Conservation (phyloP, 2,329 filamentous ascomycete species). For the Penicillium sp. region DNA sequence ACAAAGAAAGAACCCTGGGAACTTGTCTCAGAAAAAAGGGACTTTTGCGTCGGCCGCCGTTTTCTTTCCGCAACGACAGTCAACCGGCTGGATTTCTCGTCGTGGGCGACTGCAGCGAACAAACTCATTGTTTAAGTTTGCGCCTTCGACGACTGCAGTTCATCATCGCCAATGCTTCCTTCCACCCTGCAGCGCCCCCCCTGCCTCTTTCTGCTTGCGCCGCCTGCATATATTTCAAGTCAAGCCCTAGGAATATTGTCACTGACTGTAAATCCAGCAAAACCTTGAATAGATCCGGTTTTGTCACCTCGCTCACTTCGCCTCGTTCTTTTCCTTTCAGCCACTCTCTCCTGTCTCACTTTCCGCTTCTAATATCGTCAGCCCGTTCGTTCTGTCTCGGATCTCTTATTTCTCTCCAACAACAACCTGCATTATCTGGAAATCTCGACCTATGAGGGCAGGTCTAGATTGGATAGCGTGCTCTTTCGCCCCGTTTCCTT, state of each 20-base stretch:
- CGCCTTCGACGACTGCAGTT: slow-evolving; percentile 22
- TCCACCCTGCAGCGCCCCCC: slow-evolving; percentile 25
- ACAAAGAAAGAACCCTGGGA: slow-evolving; percentile 14
- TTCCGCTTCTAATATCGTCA: slow-evolving; percentile 13
- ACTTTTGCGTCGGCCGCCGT: slow-evolving; percentile 17
- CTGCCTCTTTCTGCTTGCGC: slow-evolving; percentile 18
- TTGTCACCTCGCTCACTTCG: slow-evolving; percentile 15
- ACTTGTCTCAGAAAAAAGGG: slow-evolving; percentile 22
- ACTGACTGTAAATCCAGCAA: slow-evolving; percentile 20
- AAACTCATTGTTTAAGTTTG: slow-evolving; percentile 38
- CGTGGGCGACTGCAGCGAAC: slow-evolving; percentile 35
- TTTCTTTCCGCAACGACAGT: slow-evolving; percentile 15
- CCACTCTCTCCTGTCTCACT: slow-evolving; percentile 15
- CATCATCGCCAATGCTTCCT: slow-evolving; percentile 21
- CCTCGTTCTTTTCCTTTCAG: slow-evolving; percentile 20
- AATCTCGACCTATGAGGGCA: slow-evolving; percentile 35
- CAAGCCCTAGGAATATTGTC: slow-evolving; percentile 14
- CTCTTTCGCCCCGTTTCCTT: slow-evolving; percentile 13
- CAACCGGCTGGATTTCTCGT: slow-evolving; percentile 7
- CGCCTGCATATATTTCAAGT: slow-evolving; percentile 20
- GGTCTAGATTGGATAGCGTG: slow-evolving; percentile 23
- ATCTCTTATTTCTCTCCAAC: slow-evolving; percentile 5
- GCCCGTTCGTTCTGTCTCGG: slow-evolving; percentile 21
- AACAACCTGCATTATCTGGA: slow-evolving; percentile 7
- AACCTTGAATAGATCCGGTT: slow-evolving; percentile 15